Evolutionary conservation across 805 yeast species (phyloP).

Genomic region (Priceomyces haplophilus): DNA sequence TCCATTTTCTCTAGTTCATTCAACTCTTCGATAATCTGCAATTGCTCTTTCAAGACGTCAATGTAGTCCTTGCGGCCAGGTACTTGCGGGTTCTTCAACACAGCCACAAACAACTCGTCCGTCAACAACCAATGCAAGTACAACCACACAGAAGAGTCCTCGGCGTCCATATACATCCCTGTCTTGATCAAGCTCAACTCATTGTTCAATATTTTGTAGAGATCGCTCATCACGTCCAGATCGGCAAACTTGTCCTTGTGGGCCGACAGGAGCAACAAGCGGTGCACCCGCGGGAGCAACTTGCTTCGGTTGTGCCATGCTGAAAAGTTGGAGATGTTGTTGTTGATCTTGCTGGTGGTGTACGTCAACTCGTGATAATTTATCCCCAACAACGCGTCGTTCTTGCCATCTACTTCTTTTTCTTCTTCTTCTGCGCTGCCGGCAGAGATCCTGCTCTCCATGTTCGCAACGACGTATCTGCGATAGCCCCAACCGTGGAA

Average conservation of each 20-base stretch:
- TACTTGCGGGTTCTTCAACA: slow-evolving; percentile 14
- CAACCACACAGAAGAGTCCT: slow-evolving; percentile 91
- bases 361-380: slow-evolving; percentile 61
- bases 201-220: slow-evolving; percentile 37
- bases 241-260: slow-evolving; percentile 12
- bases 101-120: slow-evolving; percentile 36
- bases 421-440: slow-evolving; percentile 4
- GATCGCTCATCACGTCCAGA: slow-evolving; percentile 23
- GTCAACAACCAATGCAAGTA: slow-evolving; percentile 77
- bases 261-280: slow-evolving; percentile 7
- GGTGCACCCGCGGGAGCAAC: slow-evolving; percentile 54
- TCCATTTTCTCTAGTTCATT: slow-evolving; percentile 73
- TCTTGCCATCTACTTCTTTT: not conserved
- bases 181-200: slow-evolving; percentile 72
- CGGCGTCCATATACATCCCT: slow-evolving; percentile 90
- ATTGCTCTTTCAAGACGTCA: slow-evolving; percentile 43
- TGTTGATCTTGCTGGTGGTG: slow-evolving; percentile 75
- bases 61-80: slow-evolving; percentile 26
- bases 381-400: slow-evolving; percentile 19
- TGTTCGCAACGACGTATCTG: slow-evolving; percentile 56
- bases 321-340: slow-evolving; percentile 85
- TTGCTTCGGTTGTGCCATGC: slow-evolving; percentile 93
- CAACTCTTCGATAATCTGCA: slow-evolving; percentile 54
- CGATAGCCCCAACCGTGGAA: slow-evolving; percentile 97
- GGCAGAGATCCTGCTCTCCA: slow-evolving; percentile 19